phyloP scores from a whole-genome alignment of 2,329 filamentous ascomycete genomes.

The Alternaria brassicae region DNA sequence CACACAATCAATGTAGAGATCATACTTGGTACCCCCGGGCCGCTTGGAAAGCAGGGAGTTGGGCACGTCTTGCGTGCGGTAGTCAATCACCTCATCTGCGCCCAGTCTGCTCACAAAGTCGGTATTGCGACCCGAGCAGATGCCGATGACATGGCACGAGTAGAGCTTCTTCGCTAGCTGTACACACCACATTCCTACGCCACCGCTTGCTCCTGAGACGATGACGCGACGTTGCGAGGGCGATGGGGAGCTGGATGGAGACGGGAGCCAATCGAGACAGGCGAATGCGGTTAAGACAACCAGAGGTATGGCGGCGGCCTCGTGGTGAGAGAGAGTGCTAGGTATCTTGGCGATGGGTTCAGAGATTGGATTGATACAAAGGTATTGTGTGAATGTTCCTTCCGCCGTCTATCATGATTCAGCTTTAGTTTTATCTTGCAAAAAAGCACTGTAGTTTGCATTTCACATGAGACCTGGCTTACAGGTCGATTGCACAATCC shows the following conservation, averaged over 20 bases:
- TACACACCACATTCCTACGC: slow-evolving; percentile 47
- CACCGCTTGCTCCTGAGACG: slow-evolving; percentile 42
- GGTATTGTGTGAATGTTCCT: slow-evolving; percentile 39
- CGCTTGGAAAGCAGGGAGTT: slow-evolving; percentile 42
- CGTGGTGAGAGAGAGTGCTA: slow-evolving; percentile 18
- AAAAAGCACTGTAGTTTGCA: neutral
- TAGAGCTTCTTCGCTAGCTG: slow-evolving; percentile 49
- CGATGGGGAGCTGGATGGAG: neutral
- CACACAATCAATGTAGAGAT: slow-evolving; percentile 60
- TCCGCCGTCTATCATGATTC: slow-evolving; percentile 22
- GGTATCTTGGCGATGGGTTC: slow-evolving; percentile 40
- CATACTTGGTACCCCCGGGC: slow-evolving; percentile 43
- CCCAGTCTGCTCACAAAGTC: slow-evolving; percentile 58
- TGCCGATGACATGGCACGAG: slow-evolving; percentile 55
- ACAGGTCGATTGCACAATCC: slow-evolving; percentile 32
- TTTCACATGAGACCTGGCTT: neutral
- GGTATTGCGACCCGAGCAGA: slow-evolving; percentile 58
- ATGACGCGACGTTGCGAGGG: slow-evolving; percentile 28
- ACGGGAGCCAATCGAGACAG: slow-evolving; percentile 39
- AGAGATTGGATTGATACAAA: slow-evolving; percentile 21
- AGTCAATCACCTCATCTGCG: slow-evolving; percentile 56
- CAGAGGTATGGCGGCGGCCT: slow-evolving; percentile 46
- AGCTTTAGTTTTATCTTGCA: neutral
- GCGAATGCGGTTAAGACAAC: slow-evolving; percentile 50
- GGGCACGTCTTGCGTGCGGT: slow-evolving; percentile 42